phyloP scores from a whole-genome alignment of 2,329 filamentous ascomycete genomes.

The Ceratocystis albifundus region DNA sequence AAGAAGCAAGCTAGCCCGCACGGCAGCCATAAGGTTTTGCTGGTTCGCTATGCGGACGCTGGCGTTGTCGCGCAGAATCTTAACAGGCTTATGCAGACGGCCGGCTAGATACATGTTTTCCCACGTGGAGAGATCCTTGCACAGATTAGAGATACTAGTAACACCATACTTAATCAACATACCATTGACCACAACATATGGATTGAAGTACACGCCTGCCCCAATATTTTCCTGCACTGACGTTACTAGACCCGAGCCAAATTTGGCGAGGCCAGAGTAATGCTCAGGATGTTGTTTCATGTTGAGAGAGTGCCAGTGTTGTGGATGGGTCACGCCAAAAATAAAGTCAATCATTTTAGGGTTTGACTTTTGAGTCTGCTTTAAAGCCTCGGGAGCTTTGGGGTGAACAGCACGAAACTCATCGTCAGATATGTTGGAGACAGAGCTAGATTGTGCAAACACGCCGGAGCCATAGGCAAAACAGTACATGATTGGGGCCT shows the following conservation, averaged over 20 bases:
- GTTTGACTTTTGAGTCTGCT: conserved; percentile 72
- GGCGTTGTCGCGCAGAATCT: conserved; percentile 90
- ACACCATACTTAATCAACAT: conserved; percentile 97
- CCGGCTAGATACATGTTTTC: conserved; percentile 93
- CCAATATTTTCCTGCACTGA: conserved; percentile 78
- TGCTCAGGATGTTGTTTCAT: conserved; percentile 78
- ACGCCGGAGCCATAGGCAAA: conserved; percentile 97
- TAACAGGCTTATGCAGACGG: conserved; percentile 91
- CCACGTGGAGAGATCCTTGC: conserved; percentile 78
- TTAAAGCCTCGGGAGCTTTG: conserved; percentile 65
- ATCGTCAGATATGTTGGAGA: conserved; percentile 43
- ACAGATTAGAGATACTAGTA: conserved; percentile 83
- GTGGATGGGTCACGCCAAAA: conserved; percentile 83
- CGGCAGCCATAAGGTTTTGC: conserved; percentile 82
- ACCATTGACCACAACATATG: conserved; percentile 86
- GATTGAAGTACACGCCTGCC: conserved; percentile 95
- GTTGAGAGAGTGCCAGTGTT: conserved; percentile 96
- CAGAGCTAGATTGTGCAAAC: conserved; percentile 61
- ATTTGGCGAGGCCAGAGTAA: conserved; percentile 72
- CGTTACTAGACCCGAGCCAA: conserved; percentile 78
- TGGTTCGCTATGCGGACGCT: conserved; percentile 89
- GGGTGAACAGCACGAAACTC: conserved; percentile 60
- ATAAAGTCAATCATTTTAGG: conserved; percentile 99
- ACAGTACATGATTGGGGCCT: conserved; percentile 86
- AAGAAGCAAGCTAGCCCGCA: conserved; percentile 79